Evolutionary conservation across 768 basidiomycete genomes (phyloP).

Genomic region (Leucocoprinus birnbaumii): DNA sequence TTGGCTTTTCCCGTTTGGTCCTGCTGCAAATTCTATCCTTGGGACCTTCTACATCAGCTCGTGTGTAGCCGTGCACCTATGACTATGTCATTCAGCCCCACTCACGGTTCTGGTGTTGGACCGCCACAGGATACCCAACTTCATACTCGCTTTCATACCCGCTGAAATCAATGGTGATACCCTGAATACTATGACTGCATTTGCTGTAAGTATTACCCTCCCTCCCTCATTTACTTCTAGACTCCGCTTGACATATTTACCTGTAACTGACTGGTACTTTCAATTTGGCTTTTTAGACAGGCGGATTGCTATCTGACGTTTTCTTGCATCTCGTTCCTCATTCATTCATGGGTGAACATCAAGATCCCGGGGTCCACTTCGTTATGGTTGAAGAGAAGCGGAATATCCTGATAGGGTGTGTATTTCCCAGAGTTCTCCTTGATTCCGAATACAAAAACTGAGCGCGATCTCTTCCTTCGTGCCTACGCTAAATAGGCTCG

Average conservation of each 20-base stretch:
- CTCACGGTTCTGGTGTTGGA: background rate
- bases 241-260: background rate
- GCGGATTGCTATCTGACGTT: conserved; percentile 89
- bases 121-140: conserved; percentile 75
- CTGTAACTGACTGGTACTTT: background rate
- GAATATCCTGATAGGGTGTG: conserved; percentile 86
- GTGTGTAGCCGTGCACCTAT: conserved; percentile 45
- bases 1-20: conserved; percentile 86
- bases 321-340: conserved; percentile 92
- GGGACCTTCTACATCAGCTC: conserved; percentile 97
- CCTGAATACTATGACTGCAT: conserved; percentile 92
- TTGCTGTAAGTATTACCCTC: conserved; percentile 57
- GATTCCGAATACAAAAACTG: background rate
- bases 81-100: background rate
- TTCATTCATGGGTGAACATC: conserved; percentile 86
- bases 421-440: conserved; percentile 7
- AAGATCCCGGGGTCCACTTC: conserved; percentile 68
- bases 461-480: background rate
- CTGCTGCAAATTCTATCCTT: conserved; percentile 85
- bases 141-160: conserved; percentile 92
- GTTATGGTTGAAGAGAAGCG: conserved; percentile 88
- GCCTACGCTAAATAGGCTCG: conserved; percentile 45
- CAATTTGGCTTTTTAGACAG: conserved; percentile 51
- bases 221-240: background rate
- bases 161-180: conserved; percentile 82